Evolutionary conservation across 2,329 filamentous ascomycete species (phyloP), one percentile per base, ranked within the genome.

Genomic region (Clonostachys chloroleuca): DNA sequence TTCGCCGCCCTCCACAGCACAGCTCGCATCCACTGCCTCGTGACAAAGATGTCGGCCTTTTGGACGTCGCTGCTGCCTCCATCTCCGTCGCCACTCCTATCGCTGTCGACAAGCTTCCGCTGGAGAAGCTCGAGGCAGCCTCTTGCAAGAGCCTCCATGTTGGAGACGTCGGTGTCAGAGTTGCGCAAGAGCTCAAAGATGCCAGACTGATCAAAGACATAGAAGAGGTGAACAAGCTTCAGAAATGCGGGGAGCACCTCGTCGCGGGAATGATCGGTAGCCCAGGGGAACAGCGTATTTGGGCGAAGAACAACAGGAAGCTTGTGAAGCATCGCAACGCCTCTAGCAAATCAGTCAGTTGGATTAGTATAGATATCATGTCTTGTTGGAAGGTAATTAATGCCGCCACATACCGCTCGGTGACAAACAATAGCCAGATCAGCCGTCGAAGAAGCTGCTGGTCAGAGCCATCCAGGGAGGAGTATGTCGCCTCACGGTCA

Each of bases 1-100:
- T 67, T 56, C 1, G 68, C 64, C 2, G 69, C 62, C 14, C 70
- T 64, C 73, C 72, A 77, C 13, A 75, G 51, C 4, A 76, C 64
- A 40, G 73, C 68, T 8, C 71, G 67, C 73, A 77, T 76, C 73
- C 73, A 77, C 42, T 75, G 72, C 2, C 70, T 59, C 0, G 73
- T 76, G 4, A 75, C 72, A 48, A 65, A 69, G n/a, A 77, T 64
- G 43, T 76, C 73, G 5, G 72, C 73, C 8, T 67, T 66, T 47
- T 77, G 73, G 0, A 76, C 66, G 24, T 75, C 71, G n/a, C 69
- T 75, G 24, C 24, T 9, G 24, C 24, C 24, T 30, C 24, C 24
- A 2, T 30, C 24, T 10, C 24, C 24, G 9, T 30, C 24, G n/a
- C 66, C 65, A 0, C 67, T 66, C 4, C 65, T 61, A 5, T 70